These are phyloP conservation scores for Fusarium sp. DNA, from an alignment of 2,329 filamentous ascomycete species.

Conservation along the genomic window DNA sequence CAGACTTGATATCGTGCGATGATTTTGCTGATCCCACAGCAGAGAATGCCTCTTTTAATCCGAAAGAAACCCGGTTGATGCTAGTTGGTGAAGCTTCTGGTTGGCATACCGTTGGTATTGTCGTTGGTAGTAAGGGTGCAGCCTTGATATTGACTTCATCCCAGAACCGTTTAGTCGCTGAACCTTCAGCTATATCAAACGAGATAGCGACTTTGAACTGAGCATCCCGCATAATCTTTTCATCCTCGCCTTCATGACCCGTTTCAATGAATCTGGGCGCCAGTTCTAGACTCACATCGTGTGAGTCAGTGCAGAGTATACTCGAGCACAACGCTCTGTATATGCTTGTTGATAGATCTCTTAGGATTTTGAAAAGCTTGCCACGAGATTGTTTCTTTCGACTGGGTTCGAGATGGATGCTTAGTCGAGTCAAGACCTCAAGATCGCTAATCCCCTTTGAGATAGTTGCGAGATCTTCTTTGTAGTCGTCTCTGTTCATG, in stretches of 20 bases:
- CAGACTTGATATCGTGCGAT: background rate
- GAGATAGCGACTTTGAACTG: slow-evolving; percentile 27
- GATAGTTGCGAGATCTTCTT: background rate
- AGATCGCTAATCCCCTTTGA: slow-evolving; percentile 9
- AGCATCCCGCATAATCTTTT: background rate
- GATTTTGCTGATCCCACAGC: rapidly evolving
- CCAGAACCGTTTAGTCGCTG: slow-evolving; percentile 1
- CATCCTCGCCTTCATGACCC: background rate
- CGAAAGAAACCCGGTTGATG: background rate
- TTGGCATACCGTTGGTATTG: no score
- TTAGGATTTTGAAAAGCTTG: slow-evolving; percentile 15
- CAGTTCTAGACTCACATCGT: slow-evolving; percentile 18
- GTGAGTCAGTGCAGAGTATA: slow-evolving; percentile 3
- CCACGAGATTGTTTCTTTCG: slow-evolving; percentile 20
- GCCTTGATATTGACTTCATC: slow-evolving; percentile 23
- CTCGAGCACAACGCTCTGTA: slow-evolving; percentile 30
- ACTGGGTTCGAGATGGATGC: slow-evolving; percentile 8
- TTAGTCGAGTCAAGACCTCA: background rate
- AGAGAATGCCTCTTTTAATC: background rate
- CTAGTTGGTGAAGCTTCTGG: background rate
- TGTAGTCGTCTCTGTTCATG: slow-evolving; percentile 17
- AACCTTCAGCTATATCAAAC: slow-evolving; percentile 2
- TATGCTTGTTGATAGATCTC: slow-evolving; percentile 23
- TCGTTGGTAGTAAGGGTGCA: rapidly evolving
- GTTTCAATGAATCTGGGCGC: background rate